Evolutionary conservation across 108 stramenopile genomes (phyloP).

Genomic region (Asterionellopsis glacialis): DNA sequence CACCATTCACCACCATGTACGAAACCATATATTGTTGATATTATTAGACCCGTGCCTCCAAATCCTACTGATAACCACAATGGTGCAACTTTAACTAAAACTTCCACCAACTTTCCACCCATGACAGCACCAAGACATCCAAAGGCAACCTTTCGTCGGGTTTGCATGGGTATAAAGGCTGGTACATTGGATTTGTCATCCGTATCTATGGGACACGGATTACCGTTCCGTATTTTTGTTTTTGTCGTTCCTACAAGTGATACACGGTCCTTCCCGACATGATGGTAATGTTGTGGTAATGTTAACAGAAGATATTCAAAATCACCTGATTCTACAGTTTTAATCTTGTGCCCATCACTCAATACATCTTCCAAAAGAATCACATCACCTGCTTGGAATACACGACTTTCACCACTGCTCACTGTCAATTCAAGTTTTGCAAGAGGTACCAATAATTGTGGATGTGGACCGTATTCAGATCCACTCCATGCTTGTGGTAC

Average conservation of each 20-base stretch:
- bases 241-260: conserved; percentile 15
- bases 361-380: conserved; percentile 50
- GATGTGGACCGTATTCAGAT: conserved; percentile 27
- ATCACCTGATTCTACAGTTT: conserved; percentile 12
- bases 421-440: conserved; percentile 23
- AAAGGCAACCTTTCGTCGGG: conserved; percentile 10
- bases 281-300: conserved; percentile 38
- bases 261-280: conserved; percentile 34
- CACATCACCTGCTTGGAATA: conserved; percentile 35
- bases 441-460: conserved; percentile 34
- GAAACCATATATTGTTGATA: conserved; percentile 31
- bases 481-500: conserved; percentile 11
- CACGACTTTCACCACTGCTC: conserved; percentile 32
- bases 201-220: conserved; percentile 15
- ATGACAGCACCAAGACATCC: conserved; percentile 29
- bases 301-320: conserved; percentile 37
- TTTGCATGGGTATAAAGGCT: not conserved
- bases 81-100: conserved; percentile 46
- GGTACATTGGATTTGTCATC: not conserved
- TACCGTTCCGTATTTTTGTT: conserved; percentile 12
- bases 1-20: conserved; percentile 6
- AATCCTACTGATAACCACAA: conserved; percentile 41
- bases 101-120: conserved; percentile 28
- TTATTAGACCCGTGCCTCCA: conserved; percentile 46
- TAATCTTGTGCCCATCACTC: conserved; percentile 36